phyloP scores from a whole-genome alignment of 2,329 filamentous ascomycete genomes.

The Aspergillus amoenus region DNA sequence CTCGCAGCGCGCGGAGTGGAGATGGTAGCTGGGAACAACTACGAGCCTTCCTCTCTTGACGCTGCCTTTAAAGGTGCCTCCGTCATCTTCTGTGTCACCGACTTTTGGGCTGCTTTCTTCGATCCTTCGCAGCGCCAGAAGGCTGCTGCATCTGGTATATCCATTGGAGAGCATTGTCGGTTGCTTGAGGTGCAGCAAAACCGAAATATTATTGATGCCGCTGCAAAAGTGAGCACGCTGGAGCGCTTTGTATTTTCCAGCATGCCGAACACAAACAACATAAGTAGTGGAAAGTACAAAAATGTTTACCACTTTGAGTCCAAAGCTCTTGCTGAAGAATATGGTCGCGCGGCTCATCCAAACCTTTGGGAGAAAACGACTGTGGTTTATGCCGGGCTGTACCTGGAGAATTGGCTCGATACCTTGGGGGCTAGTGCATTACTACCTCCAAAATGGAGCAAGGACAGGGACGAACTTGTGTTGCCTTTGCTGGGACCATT shows the following conservation, averaged over 20 bases:
- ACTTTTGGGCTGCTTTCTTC: conserved; percentile 28
- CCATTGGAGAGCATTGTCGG: neutral
- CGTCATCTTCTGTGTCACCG: conserved; percentile 41
- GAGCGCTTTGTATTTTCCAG: conserved; percentile 43
- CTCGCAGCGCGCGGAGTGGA: conserved; percentile 36
- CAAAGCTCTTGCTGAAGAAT: conserved; percentile 39
- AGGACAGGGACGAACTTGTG: neutral
- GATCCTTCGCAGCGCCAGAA: conserved; percentile 20
- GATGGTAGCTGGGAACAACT: conserved; percentile 35
- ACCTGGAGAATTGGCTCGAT: conserved; percentile 29
- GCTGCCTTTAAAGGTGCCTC: conserved; percentile 38
- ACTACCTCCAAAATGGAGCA: neutral
- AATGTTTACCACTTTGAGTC: conserved; percentile 45
- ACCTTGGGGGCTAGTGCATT: neutral
- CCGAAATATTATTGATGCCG: conserved; percentile 39
- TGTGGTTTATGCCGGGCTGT: conserved; percentile 35
- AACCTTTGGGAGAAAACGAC: conserved; percentile 29
- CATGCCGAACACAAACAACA: conserved; percentile 36
- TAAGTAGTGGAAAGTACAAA: conserved; percentile 44
- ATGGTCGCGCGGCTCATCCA: conserved; percentile 28
- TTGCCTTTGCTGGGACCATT: neutral
- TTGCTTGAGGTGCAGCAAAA: conserved; percentile 36
- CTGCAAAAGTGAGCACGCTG: conserved; percentile 30
- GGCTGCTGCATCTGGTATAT: conserved; percentile 1
- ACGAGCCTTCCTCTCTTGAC: conserved; percentile 32